Conservation (phyloP, 179 eudicot genomes). For the Beta macrorhiza region DNA sequence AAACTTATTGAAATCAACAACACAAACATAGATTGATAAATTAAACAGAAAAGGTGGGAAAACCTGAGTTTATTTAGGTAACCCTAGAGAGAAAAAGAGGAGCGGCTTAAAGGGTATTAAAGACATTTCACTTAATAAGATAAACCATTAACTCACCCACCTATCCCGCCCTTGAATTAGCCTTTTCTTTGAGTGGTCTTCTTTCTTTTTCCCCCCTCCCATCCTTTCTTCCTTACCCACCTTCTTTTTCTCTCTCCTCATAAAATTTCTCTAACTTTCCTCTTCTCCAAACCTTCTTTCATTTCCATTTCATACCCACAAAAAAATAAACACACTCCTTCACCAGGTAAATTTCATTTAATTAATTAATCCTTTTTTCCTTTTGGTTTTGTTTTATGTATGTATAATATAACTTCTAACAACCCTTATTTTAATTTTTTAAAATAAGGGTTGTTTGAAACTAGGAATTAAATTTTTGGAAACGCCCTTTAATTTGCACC, state of each 20-base stretch:
- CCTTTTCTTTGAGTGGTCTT: conserved; percentile 46
- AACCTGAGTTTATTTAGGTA: no score
- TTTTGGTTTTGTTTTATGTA: background rate
- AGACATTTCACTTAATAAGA: conserved; percentile 9
- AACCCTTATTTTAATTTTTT: no score
- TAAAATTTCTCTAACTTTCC: background rate
- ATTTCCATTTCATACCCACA: background rate
- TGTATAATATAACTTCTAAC: background rate
- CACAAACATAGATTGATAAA: no score
- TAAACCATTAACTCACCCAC: conserved; percentile 55
- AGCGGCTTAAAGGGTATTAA: background rate
- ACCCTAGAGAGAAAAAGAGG: background rate
- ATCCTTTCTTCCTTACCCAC: conserved; percentile 18
- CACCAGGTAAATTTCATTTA: background rate
- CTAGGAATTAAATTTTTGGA: background rate
- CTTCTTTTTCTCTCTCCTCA: conserved; percentile 21
- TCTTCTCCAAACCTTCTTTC: background rate
- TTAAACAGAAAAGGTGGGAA: no score
- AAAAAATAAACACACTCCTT: background rate
- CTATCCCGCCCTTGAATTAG: conserved; percentile 56
- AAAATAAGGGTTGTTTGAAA: no score
- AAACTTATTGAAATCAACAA: no score
- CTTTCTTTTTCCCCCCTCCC: background rate
- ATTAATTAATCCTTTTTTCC: background rate
- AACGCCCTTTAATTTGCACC: background rate